Conservation (phyloP, 179 eudicot genomes). For the Actinidia polygama region DNA sequence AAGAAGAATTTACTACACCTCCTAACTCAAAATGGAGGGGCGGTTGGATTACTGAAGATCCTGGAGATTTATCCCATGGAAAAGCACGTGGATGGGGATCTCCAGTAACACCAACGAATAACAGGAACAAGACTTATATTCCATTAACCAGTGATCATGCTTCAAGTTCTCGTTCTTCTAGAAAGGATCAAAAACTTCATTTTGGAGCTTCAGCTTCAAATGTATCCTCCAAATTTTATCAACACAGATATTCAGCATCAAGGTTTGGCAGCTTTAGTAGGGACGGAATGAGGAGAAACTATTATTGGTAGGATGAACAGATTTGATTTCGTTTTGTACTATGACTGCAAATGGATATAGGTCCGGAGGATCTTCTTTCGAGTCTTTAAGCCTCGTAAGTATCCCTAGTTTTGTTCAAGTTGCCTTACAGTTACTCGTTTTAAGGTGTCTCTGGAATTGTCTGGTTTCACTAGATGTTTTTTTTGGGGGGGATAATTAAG, state of each 20-base stretch:
- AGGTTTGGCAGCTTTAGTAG: constrained; percentile 55
- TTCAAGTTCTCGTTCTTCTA: constrained; percentile 43
- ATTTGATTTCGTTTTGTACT: not conserved
- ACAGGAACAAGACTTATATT: constrained; percentile 37
- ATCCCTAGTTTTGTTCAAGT: not conserved
- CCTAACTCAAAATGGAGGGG: constrained; percentile 59
- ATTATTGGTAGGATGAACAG: constrained; percentile 46
- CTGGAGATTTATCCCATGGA: constrained; percentile 39
- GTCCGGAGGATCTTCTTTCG: not conserved
- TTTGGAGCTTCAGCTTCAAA: constrained; percentile 43
- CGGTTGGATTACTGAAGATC: constrained; percentile 75
- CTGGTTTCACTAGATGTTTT: no score
- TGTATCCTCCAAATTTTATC: constrained; percentile 39
- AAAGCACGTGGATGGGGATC: constrained; percentile 53
- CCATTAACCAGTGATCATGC: constrained; percentile 37
- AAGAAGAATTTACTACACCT: constrained; percentile 31
- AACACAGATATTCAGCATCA: constrained; percentile 51
- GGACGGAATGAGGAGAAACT: constrained; percentile 48
- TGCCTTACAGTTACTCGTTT: not conserved
- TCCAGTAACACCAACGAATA: constrained; percentile 53
- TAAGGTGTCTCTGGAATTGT: not conserved
- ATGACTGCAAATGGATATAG: not conserved
- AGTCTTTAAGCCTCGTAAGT: constrained; percentile 13
- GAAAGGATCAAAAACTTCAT: constrained; percentile 31
- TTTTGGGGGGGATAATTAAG: no score